Evolutionary conservation across 2,329 filamentous ascomycete genomes (phyloP), one percentile per base, ranked within the genome.

Genomic region (Penicillium sp.): DNA sequence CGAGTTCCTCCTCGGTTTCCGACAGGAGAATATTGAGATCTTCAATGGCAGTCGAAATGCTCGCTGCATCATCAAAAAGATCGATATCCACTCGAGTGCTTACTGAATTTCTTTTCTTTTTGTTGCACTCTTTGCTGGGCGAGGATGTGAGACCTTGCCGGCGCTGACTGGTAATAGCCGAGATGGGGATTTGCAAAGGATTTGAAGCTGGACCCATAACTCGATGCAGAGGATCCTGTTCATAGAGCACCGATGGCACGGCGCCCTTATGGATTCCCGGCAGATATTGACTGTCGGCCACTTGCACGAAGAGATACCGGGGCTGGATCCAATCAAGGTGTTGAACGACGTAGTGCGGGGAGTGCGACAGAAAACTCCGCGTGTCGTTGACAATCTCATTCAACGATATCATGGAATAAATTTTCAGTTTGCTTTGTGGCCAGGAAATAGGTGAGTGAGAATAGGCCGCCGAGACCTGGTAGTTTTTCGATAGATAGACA

Each of bases 271-370:
- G 13, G 6, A 2, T 18, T 19, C 2, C 49, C n/a, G n/a, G n/a
- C n/a, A n/a, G n/a, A n/a, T n/a, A n/a, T n/a, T n/a, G n/a, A n/a
- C 2, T 2, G 2, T 36, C 35, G 57, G 33, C 22, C 33, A 13
- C 14, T 14, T 36, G n/a, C 6, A 90, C 85, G 65, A 96, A 90
- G 1, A 97, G 81, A 73, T 96, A 96, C 44, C 92, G 85, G 27
- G 91, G 92, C 69, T 96, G 92, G 59, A 96, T 92, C 93, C 93
- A 97, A 68, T 96, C 89, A 10, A 89, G 77, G 46, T 92, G 81
- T 27, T 84, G 73, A 1, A 96, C 87, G 9, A 96, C 93, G 49
- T 90, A 87, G 75, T 87, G 86, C 0, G 88, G 88, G 0, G 0
- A 63, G 0, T 9, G 66, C 61, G 78, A 82, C 5, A 82, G 73